phyloP scores from a whole-genome alignment of 164 flowering plant species.

The Liquidambar formosana region DNA sequence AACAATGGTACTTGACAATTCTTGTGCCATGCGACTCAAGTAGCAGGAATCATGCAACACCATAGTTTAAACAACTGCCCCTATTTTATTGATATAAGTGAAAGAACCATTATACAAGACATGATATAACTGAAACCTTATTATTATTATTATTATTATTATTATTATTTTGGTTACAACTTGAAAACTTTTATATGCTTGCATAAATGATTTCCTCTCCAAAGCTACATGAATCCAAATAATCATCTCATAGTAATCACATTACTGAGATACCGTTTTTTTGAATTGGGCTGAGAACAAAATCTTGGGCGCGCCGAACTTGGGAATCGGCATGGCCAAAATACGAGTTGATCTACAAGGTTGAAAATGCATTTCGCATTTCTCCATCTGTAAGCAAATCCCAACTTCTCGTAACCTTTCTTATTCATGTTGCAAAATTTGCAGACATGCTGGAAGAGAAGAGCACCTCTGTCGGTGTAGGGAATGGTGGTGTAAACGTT shows the following conservation, averaged over 20 bases:
- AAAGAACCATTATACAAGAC: neutral
- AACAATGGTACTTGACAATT: too few species aligned
- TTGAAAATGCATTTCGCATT: neutral
- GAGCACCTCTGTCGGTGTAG: slow-evolving; percentile 30
- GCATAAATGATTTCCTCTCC: neutral
- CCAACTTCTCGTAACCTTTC: neutral
- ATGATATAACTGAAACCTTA: neutral
- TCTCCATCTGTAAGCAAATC: neutral
- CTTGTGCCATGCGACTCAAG: too few species aligned
- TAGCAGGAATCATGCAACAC: too few species aligned
- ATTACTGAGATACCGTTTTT: neutral
- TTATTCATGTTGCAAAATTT: neutral
- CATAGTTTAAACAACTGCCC: too few species aligned
- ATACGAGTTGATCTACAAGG: too few species aligned
- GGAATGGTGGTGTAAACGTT: slow-evolving; percentile 24
- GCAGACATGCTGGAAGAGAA: slow-evolving; percentile 35
- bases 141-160: too few species aligned
- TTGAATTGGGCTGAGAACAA: neutral
- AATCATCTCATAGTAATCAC: too few species aligned
- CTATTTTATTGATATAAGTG: too few species aligned
- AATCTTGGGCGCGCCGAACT: neutral
- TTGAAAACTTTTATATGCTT: too few species aligned
- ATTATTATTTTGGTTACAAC: too few species aligned
- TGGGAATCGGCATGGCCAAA: neutral
- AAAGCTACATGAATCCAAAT: neutral